Conservation (phyloP, 78 protist genomes). For the Emiliania huxleyi region DNA sequence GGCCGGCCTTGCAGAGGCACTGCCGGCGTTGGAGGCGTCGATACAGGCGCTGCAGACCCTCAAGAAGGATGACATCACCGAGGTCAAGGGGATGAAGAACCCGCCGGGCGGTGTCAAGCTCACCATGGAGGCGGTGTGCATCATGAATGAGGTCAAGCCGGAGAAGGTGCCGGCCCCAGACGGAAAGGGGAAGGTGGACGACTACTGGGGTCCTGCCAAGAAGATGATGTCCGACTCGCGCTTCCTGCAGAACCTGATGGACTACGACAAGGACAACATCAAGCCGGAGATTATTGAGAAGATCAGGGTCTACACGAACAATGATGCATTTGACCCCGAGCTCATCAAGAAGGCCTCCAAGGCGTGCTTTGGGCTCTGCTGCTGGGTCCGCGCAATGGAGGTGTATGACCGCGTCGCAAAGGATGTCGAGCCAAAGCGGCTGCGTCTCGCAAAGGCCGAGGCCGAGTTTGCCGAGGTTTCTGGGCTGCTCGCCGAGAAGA, state of each 20-base stretch:
- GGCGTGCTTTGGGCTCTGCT: constrained; percentile 51
- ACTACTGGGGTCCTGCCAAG: constrained; percentile 55
- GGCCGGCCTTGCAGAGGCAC: constrained; percentile 53
- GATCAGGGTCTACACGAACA: constrained; percentile 43
- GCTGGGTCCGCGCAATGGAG: constrained; percentile 70
- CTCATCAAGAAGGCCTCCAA: constrained; percentile 14
- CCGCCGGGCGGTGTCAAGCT: constrained; percentile 61
- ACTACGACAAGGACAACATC: constrained; percentile 67
- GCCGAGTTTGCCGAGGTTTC: background rate
- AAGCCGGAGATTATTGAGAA: background rate
- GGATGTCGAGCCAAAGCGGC: constrained; percentile 52
- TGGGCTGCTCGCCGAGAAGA: constrained; percentile 20
- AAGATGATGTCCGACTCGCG: constrained; percentile 32
- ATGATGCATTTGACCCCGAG: constrained; percentile 54
- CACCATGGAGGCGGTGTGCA: constrained; percentile 70
- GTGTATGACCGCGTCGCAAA: constrained; percentile 58
- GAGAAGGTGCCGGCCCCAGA: background rate
- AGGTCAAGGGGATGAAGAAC: constrained; percentile 47
- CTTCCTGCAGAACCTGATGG: constrained; percentile 45
- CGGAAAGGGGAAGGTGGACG: constrained; percentile 11
- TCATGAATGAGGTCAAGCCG: constrained; percentile 48
- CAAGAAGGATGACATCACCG: constrained; percentile 39
- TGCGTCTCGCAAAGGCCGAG: background rate
- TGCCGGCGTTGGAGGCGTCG: constrained; percentile 66
- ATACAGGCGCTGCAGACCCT: constrained; percentile 42